Percentiles rank a stretch among this genome's conserved stretches.
phyloP scores from a whole-genome alignment of 2,329 filamentous ascomycete species.

The Alternaria rosae region DNA sequence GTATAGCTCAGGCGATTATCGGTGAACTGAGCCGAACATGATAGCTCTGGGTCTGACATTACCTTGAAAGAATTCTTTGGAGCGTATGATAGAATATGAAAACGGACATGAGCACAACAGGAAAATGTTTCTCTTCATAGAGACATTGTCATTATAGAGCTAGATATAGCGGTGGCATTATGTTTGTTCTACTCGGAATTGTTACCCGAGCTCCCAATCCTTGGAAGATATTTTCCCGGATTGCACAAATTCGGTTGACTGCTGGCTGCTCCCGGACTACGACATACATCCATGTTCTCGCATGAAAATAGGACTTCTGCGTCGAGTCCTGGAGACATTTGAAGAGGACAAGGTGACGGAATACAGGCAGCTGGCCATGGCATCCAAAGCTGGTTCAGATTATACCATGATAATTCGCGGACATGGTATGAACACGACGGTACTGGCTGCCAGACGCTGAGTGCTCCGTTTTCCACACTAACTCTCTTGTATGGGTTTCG shows the following conservation, averaged over 20 bases:
- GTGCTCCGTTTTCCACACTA: neutral
- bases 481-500: neutral
- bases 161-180: neutral
- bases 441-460: neutral
- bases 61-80: neutral
- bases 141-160: neutral
- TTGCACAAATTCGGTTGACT: neutral
- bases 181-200: neutral
- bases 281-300: neutral
- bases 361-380: neutral
- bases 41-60: neutral
- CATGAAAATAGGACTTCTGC: neutral
- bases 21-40: neutral
- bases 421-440: neutral
- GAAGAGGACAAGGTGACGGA: neutral
- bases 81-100: neutral
- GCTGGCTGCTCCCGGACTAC: neutral
- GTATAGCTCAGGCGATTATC: neutral
- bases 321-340: neutral
- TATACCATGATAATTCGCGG: neutral
- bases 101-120: neutral
- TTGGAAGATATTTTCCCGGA: neutral
- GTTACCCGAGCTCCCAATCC: neutral
- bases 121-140: neutral
- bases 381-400: neutral